Base-by-base conservation (phyloP, 2,329 filamentous ascomycete species). In the Conoideocrella luteorostrata region DNA sequence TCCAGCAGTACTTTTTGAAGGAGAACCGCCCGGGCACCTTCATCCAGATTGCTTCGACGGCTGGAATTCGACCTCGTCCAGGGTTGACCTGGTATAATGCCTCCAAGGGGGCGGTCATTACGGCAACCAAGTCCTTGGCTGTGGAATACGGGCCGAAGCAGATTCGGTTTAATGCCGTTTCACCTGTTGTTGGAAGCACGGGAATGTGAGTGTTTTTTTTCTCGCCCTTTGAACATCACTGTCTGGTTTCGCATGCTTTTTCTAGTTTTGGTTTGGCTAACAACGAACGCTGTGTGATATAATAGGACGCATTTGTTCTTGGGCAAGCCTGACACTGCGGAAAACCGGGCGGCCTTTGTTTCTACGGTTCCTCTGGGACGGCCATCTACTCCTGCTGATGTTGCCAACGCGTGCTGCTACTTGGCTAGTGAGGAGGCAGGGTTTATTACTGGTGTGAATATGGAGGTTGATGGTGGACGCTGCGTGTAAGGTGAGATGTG, bases 121-220 rank as follows among this genome's bases (percentile, higher is more conserved):
- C 75, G 39, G 78, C 77, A 30, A 71, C 69, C 1, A 75, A 75
- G 60, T 57, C 63, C 2, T 61, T 90, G 51, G 86, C 84, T 1
- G 80, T 84, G 2, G 85, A 89, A 60, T 89, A 84, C 52, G 86
- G 80, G 0, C 74, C 78, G 0, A 75, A 85, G 43, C 74, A 86
- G 51, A 86, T 90, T 50, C 76, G 84, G 0, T 82, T 89, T 54
- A 88, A 88, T 50, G 74, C 77, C 2, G 78, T 89, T 12, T 85
- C 80, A 37, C 84, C 84, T 0, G 72, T 87, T 0, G 69, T 87
- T 1, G 81, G 78, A 2, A 77, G 72, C 13, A 88, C 84, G 0
- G 80, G 78, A 3, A 70, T 88, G 67, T 64, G 33, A 57, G 63
- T 58, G 20, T 9, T 22, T n/a, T n/a, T 17, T 9, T 15, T 10